Base-by-base conservation (phyloP, 2,329 filamentous ascomycete genomes). In the Cladophialophora psammophila region DNA sequence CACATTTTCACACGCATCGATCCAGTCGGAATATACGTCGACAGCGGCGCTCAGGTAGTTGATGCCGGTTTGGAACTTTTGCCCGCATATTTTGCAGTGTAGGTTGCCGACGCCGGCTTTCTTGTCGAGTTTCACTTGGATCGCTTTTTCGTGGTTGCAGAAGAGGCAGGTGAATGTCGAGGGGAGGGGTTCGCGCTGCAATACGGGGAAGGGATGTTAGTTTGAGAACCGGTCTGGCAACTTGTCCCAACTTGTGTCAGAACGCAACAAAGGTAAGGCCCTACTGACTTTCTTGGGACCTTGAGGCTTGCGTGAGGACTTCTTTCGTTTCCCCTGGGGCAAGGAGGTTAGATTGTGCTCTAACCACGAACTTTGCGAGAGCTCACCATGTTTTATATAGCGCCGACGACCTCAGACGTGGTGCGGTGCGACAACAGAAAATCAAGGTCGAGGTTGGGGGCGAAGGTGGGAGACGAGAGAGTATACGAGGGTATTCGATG, bases 1-100 rank as follows among this genome's bases (percentile, higher is more conserved):
- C 58, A 91, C 89, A 5, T 87, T 84, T 76, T 92, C 90, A 76
- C 90, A 91, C n/a, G 95, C 95, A 80, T 99, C 95, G 70, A 99
- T 92, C 95, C 95, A 99, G 79, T 98, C 95, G 38, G 92, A 92
- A 77, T 99, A 99, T 7, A 99, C 94, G 77, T 99, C 95, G 55
- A 99, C 93, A 0, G 93, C 88, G 13, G 91, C 92, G 20, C 64
- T 80, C 88, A 74, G 82, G 96, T 94, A 97, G 78, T 97, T 97
- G 76, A 97, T 94, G 63, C 88, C 89, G 66, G 92, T 96, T 78
- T 98, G 93, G 77, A 96, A 99, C 67, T 89, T 90, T 81, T 98
- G 94, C 2, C 92, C 94, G 79, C 95, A 99, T 61, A 97, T 88
- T 78, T 94, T 96, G 83, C 95, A 99, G 67, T 90, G 88, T 32